Percentiles rank a stretch among this genome's conserved stretches.
Evolutionary conservation across 2,329 filamentous ascomycete species (phyloP).

Genomic region (Trematosphaeria pertusa): DNA sequence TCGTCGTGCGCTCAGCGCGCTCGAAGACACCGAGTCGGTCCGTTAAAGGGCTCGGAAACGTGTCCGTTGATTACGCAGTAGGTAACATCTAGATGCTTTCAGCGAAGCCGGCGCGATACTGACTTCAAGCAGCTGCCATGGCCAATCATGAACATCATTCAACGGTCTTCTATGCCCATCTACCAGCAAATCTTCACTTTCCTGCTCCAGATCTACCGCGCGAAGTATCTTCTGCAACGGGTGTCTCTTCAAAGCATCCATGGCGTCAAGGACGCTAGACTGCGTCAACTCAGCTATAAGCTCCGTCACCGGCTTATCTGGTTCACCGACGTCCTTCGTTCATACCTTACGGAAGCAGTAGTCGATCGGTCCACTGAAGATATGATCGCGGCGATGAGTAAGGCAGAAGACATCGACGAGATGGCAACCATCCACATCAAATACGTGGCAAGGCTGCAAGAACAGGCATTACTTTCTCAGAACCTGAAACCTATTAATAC

Average conservation of each 20-base stretch:
- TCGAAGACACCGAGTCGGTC: constrained; percentile 61
- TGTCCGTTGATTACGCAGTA: constrained; percentile 74
- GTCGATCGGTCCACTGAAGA: constrained; percentile 65
- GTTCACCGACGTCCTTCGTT: constrained; percentile 77
- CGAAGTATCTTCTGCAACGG: constrained; percentile 70
- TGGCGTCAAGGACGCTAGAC: background rate
- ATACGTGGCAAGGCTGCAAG: constrained; percentile 68
- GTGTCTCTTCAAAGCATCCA: constrained; percentile 38
- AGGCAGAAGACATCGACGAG: constrained; percentile 75
- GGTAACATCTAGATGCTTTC: too few species aligned
- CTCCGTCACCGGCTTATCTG: constrained; percentile 75
- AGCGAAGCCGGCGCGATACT: constrained; percentile 1
- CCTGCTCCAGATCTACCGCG: constrained; percentile 77
- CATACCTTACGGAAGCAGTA: constrained; percentile 77
- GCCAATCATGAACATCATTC: constrained; percentile 75
- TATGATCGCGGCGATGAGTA: constrained; percentile 64
- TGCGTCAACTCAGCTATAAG: constrained; percentile 50
- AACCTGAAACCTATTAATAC: constrained; percentile 75
- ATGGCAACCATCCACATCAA: constrained; percentile 75
- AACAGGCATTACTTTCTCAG: constrained; percentile 72
- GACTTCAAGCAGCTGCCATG: constrained; percentile 53
- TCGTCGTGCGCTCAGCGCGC: constrained; percentile 64
- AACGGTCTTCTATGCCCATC: constrained; percentile 65
- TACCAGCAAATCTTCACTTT: constrained; percentile 80
- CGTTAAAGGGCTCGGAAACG: constrained; percentile 66